These are phyloP conservation scores for Hypholoma fasciculare DNA, from an alignment of 768 basidiomycete genomes.

Conservation along the genomic window DNA sequence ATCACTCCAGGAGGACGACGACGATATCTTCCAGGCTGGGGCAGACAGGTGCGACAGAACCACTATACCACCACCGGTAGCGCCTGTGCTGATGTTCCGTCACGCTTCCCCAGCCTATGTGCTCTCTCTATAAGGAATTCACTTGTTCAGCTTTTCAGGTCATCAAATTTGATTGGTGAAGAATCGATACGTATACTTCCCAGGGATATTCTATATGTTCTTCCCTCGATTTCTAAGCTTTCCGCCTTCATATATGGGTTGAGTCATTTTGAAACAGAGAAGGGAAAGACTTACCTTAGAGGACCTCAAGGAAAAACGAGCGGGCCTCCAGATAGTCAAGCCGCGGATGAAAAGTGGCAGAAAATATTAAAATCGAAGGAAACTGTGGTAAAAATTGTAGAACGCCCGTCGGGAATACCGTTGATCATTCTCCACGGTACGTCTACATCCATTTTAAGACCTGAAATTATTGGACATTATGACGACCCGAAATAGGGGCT, in stretches of 20 bases:
- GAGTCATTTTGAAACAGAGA: background rate
- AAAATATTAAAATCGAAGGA: background rate
- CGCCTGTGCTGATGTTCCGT: background rate
- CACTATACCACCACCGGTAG: too few relatives aligned
- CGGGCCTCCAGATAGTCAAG: background rate
- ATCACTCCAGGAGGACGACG: background rate
- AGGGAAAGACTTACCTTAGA: background rate
- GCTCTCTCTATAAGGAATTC: background rate
- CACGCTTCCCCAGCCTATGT: background rate
- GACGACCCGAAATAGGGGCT: background rate
- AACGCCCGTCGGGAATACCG: background rate
- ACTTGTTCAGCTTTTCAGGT: background rate
- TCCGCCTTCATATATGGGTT: background rate
- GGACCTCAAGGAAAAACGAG: too few relatives aligned
- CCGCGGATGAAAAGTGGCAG: conserved; percentile 1
- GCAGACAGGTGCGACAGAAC: conserved; percentile 2
- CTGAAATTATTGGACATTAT: too few relatives aligned
- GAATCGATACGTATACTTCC: background rate
- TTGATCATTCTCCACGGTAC: conserved; percentile 6
- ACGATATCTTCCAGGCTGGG: conserved; percentile 1
- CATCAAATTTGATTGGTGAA: background rate
- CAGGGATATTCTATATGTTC: background rate
- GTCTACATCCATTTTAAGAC: too few relatives aligned
- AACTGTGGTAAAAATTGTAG: background rate
- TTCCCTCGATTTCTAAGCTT: conserved; percentile 1